phyloP scores from a whole-genome alignment of 106 monocot genomes.

The Acanthochlamys bracteata region DNA sequence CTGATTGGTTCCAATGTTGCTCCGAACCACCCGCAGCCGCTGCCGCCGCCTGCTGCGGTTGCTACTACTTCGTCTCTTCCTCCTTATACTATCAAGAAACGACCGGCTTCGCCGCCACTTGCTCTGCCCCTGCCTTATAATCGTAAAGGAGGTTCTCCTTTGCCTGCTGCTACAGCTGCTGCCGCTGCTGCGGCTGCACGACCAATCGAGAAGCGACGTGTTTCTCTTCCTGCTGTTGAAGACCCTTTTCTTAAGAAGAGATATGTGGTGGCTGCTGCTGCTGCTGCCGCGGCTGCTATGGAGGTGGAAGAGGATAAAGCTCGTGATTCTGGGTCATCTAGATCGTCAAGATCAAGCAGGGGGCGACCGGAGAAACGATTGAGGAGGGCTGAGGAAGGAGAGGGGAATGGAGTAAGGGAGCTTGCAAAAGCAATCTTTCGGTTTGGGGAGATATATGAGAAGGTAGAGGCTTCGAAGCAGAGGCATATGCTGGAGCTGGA shows the following conservation, averaged over 20 bases:
- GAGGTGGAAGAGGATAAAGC: conserved; percentile 11
- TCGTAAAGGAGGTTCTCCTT: neutral
- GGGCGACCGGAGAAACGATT: conserved; percentile 9
- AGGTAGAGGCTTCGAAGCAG: conserved; percentile 67
- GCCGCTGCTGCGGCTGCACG: conserved; percentile 5
- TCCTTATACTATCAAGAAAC: conserved; percentile 7
- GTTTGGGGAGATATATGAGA: conserved; percentile 80
- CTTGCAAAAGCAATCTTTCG: conserved; percentile 53
- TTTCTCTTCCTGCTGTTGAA: neutral
- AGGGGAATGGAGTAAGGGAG: conserved; percentile 44
- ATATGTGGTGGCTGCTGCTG: conserved; percentile 29
- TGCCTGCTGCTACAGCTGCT: neutral
- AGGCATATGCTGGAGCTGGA: conserved; percentile 79
- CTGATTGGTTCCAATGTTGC: conserved; percentile 39
- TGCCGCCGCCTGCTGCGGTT: neutral
- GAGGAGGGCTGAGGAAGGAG: conserved; percentile 18
- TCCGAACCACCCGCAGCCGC: neutral
- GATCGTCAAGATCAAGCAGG: conserved; percentile 21
- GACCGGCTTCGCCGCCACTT: conserved; percentile 11
- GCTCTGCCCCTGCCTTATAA: conserved; percentile 28
- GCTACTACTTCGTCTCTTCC: neutral
- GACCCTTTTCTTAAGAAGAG: conserved; percentile 13
- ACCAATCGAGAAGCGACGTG: conserved; percentile 8
- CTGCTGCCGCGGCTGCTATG: conserved; percentile 16
- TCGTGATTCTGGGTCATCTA: conserved; percentile 17